Evolutionary conservation across 2,329 filamentous ascomycete species (phyloP), one percentile per base, ranked within the genome.

Genomic region (Trichoderma sp.): DNA sequence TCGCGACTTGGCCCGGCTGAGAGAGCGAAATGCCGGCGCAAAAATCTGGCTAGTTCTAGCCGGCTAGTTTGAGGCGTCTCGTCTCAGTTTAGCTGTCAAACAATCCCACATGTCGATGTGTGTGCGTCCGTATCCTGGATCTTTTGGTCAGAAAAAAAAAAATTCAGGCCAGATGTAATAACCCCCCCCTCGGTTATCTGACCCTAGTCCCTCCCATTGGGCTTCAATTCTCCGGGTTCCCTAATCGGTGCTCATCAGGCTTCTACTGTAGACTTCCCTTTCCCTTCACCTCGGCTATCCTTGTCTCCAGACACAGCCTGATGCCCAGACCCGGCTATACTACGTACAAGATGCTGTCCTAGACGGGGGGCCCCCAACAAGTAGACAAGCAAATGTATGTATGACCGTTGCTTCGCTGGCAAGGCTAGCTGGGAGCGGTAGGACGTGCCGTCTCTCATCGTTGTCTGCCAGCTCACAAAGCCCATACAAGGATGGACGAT

Each of bases 141-240:
- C 19, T 45, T 32, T 10, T 50, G 8, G 6, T 19, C 15, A n/a
- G 29, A n/a, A 35, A 32, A 17, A 45, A 45, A 8, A 45, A 25
- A 37, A 57, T 29, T n/a, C 27, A 25, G 10, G 27, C 48, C 58
- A 35, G 48, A 53, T 35, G 39, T 32, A 25, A 15, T 63, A n/a
- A n/a, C n/a, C n/a, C n/a, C 32, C 45, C 45, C 54, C 45, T 64
- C 64, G 27, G 45, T 42, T 27, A 27, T 45, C 27, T 19, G 29
- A 57, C 61, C 61, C 61, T 39, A 45, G 61, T 64, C 61, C 9
- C 19, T 53, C 19, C 29, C 54, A 63, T 70, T 68, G 68, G 64
- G 67, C 67, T 66, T 59, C 68, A 70, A 60, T 67, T 67, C 63
- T 39, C 50, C 67, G 48, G 27, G 22, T 45, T 48, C 52, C 27